Evolutionary conservation across 202 grass and related monocot species (phyloP).

Genomic region (Zizania palustris): DNA sequence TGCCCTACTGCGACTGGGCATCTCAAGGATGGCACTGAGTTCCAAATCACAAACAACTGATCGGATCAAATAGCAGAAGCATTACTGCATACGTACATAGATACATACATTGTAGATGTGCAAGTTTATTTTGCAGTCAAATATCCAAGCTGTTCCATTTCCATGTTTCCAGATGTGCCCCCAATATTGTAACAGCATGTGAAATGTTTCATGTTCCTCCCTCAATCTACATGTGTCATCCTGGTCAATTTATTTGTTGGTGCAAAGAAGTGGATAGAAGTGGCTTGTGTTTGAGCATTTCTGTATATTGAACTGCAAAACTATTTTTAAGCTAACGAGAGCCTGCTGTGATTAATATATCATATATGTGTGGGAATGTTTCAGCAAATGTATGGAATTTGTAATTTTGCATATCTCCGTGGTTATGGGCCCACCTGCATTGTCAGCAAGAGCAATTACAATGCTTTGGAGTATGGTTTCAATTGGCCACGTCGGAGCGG

Average conservation of each 20-base stretch:
- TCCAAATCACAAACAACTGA: slow-evolving; percentile 77
- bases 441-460: too few relatives aligned
- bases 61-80: background rate
- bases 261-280: background rate
- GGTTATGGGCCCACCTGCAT: too few relatives aligned
- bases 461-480: too few relatives aligned
- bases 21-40: slow-evolving; percentile 85
- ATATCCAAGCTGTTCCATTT: slow-evolving; percentile 17
- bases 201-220: background rate
- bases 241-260: slow-evolving; percentile 14
- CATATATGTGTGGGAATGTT: too few relatives aligned
- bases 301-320: slow-evolving; percentile 13
- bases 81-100: background rate
- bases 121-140: background rate
- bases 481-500: too few relatives aligned
- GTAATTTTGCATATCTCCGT: too few relatives aligned
- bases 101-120: slow-evolving; percentile 12
- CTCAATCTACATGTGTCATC: background rate
- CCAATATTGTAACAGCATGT: slow-evolving; percentile 36
- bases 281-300: slow-evolving; percentile 14
- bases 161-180: slow-evolving; percentile 5
- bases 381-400: too few relatives aligned
- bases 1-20: slow-evolving; percentile 65
- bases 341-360: too few relatives aligned
- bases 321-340: background rate